phyloP scores from a whole-genome alignment of 352 stramenopile genomes.

The Globisporangium cylindrosporum region DNA sequence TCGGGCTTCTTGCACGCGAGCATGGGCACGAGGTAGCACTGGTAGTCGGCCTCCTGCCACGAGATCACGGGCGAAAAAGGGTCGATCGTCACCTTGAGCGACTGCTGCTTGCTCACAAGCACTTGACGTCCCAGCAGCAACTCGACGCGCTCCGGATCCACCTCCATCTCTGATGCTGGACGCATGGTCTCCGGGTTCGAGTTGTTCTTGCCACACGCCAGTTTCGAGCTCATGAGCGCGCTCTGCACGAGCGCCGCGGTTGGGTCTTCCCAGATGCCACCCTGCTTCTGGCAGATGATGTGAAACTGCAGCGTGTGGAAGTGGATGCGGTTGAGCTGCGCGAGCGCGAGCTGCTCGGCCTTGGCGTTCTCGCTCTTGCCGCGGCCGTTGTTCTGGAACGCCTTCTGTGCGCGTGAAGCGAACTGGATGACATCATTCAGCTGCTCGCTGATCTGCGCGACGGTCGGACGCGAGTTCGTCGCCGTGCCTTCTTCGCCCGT shows the following conservation, averaged over 20 bases:
- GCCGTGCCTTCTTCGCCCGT: slow-evolving; percentile 68
- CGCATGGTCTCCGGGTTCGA: slow-evolving; percentile 41
- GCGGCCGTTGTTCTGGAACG: slow-evolving; percentile 32
- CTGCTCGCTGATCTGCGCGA: slow-evolving; percentile 71
- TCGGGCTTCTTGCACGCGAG: slow-evolving; percentile 81
- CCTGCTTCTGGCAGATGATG: slow-evolving; percentile 74
- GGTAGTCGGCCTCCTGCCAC: slow-evolving; percentile 72
- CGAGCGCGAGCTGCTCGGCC: slow-evolving; percentile 37
- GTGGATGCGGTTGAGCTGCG: slow-evolving; percentile 73
- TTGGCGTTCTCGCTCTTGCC: slow-evolving; percentile 16
- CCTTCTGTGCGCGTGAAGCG: slow-evolving; percentile 38
- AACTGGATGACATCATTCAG: slow-evolving; percentile 70
- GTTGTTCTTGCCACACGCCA: slow-evolving; percentile 67
- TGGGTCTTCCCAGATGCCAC: slow-evolving; percentile 65
- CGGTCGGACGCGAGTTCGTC: slow-evolving; percentile 69
- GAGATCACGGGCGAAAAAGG: slow-evolving; percentile 61
- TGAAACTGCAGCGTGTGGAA: slow-evolving; percentile 88
- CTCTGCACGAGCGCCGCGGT: slow-evolving; percentile 70
- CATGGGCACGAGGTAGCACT: slow-evolving; percentile 79
- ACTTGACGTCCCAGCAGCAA: slow-evolving; percentile 53
- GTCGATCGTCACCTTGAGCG: slow-evolving; percentile 56
- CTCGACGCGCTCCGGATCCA: slow-evolving; percentile 71
- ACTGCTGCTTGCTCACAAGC: slow-evolving; percentile 53
- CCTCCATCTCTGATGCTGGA: slow-evolving; percentile 61
- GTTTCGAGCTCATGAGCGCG: slow-evolving; percentile 79